Conservation (phyloP, 371 early-diverging fungal species). For the Scutellospora calospora region DNA sequence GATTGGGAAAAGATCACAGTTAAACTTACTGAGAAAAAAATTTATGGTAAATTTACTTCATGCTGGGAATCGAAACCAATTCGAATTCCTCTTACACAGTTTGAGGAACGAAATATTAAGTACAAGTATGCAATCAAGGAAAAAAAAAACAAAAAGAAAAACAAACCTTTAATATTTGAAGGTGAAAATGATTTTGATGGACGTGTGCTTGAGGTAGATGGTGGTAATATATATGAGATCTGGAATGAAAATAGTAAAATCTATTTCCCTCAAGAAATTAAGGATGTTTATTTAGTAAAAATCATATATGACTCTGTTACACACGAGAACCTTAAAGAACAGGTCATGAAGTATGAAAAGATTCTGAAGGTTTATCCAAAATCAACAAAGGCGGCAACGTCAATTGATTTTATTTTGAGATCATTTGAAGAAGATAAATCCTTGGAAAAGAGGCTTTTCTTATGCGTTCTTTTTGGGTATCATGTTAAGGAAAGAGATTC, state of each 20-base stretch:
- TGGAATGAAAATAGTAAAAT: background rate
- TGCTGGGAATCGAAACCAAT: slow-evolving; percentile 22
- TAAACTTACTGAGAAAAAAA: background rate
- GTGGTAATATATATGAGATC: slow-evolving; percentile 22
- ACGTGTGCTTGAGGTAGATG: background rate
- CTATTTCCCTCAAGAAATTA: background rate
- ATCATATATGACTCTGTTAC: slow-evolving; percentile 24
- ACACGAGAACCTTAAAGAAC: background rate
- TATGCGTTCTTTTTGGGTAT: slow-evolving; percentile 33
- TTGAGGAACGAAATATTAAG: background rate
- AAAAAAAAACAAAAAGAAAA: background rate
- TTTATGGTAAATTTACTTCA: background rate
- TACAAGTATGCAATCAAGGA: slow-evolving; percentile 34
- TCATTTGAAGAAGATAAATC: background rate
- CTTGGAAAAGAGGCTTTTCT: background rate
- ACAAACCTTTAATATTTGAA: background rate
- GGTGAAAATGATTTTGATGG: background rate
- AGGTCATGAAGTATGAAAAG: slow-evolving; percentile 28
- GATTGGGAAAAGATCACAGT: background rate
- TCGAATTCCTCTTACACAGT: slow-evolving; percentile 9
- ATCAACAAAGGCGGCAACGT: background rate
- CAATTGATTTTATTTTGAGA: slow-evolving; percentile 6
- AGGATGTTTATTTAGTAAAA: background rate
- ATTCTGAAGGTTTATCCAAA: background rate
- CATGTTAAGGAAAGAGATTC: background rate